Evolutionary conservation across 2,329 filamentous ascomycete species (phyloP).

Genomic region (Thelonectria olida): DNA sequence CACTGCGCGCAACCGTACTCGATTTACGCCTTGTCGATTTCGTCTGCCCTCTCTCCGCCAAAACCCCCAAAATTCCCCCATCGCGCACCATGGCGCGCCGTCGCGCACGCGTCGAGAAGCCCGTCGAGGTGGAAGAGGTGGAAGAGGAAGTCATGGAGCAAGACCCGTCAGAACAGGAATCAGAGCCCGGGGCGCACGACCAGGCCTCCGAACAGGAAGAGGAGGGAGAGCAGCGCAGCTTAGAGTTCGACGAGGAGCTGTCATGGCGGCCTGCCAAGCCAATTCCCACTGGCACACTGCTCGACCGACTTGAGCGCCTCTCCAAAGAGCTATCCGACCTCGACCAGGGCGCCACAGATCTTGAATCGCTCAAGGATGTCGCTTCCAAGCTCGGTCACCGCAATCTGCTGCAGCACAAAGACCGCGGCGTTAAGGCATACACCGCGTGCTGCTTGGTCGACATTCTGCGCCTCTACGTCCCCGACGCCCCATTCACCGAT

Average conservation of each 20-base stretch:
- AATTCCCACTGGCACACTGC: conserved; percentile 83
- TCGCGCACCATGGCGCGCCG: conserved; percentile 49
- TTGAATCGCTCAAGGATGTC: conserved; percentile 83
- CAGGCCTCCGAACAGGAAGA: conserved; percentile 34
- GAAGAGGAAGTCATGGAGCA: conserved; percentile 40
- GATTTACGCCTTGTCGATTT: background rate
- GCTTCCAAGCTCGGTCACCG: conserved; percentile 85
- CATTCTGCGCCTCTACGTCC: conserved; percentile 90
- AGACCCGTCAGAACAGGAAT: conserved; percentile 34
- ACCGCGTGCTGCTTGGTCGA: conserved; percentile 91
- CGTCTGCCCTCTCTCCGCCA: background rate
- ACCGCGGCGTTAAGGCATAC: conserved; percentile 91
- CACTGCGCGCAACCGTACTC: conserved; percentile 11
- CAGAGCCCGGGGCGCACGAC: conserved; percentile 25
- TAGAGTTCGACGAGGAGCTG: conserved; percentile 86
- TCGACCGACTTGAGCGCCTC: conserved; percentile 82
- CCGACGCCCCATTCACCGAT: conserved; percentile 91
- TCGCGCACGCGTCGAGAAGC: conserved; percentile 46
- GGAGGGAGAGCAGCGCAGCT: conserved; percentile 47
- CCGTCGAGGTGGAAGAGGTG: conserved; percentile 42
- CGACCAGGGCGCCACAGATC: conserved; percentile 86
- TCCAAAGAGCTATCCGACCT: conserved; percentile 84
- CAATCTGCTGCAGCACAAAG: conserved; percentile 89
- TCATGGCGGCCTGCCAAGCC: conserved; percentile 93
- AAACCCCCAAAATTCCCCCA: conserved; percentile 8